Base-by-base conservation (phyloP, 306 rosid genomes). In the Cucurbita ficifolia region DNA sequence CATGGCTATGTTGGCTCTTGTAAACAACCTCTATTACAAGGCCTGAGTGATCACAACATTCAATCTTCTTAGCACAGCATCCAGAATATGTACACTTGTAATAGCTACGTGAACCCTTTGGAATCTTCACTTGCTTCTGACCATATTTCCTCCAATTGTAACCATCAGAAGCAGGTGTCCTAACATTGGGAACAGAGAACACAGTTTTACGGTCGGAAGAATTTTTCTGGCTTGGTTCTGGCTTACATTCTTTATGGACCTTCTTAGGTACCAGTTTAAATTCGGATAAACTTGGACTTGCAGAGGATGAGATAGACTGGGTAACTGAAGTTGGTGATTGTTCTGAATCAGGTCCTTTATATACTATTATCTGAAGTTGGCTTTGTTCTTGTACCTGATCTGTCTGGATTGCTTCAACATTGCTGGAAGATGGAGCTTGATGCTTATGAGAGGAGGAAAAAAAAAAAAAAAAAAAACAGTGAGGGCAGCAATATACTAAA, bases 141-240 rank as follows among this genome's bases (percentile, higher is more conserved):
- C 98, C 98, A 82, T 93, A 93, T 83, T 93, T 93, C 76, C 98
- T 85, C 98, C 97, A 93, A 83, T 89, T 93, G 85, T 86, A 93
- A 77, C 98, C 98, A 79, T 93, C 98, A 39, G 94, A 86, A 77
- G 89, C 78, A 75, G 90, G 63, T n/a, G 86, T 56, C 85, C 86
- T 90, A 49, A 75, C 46, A 71, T 73, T 81, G 70, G 90, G 74
- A 79, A 86, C 81, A 75, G 88, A 72, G 57, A 86, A 76, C 52
- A 73, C 35, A 68, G 75, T 68, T 82, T 81, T 90, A 69, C 64
- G 69, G 55, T 79, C 82, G 70, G 84, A 85, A 72, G 79, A 83
- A 45, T n/a, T 79, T 54, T 81, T 79, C 79, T 71, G 82, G 82
- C 64, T 78, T 36, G 36, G 73, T 58, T 75, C 84, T 14, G 61